A percentile compares a stretch with the other conserved stretches of the same genome.
Conservation (phyloP, 257 asterid species). For the Solanum megistacrolobum region DNA sequence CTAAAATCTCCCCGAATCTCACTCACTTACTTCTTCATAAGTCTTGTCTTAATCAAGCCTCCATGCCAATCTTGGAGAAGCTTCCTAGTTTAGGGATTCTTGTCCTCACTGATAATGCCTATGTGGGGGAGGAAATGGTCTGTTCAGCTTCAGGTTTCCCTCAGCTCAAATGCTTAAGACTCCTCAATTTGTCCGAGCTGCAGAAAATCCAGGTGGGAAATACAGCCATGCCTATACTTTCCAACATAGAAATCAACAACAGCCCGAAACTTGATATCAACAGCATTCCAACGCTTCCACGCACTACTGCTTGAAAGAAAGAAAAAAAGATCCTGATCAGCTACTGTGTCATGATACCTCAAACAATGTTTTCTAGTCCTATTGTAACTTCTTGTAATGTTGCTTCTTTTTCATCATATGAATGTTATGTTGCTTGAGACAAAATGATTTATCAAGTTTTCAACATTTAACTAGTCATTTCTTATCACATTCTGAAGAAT, state of each 20-base stretch:
- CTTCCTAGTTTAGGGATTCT: conserved; percentile 29
- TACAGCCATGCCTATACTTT: conserved; percentile 32
- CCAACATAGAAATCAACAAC: conserved; percentile 12
- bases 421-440: background rate
- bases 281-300: background rate
- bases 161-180: conserved; percentile 15
- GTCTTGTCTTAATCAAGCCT: conserved; percentile 19
- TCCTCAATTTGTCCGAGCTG: conserved; percentile 21
- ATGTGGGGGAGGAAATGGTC: conserved; percentile 20
- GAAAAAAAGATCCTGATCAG: background rate
- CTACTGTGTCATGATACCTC: background rate
- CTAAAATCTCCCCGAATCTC: conserved; percentile 25
- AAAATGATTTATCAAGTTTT: background rate
- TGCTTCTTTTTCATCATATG: background rate
- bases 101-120: conserved; percentile 15
- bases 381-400: background rate
- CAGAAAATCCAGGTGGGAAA: conserved; percentile 14
- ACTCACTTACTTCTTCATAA: conserved; percentile 25
- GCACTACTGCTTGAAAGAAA: background rate
- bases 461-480: background rate
- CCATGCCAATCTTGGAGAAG: conserved; percentile 31
- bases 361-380: background rate
- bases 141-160: conserved; percentile 33
- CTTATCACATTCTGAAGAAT: background rate
- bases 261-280: conserved; percentile 8